A percentile compares a stretch with the other conserved stretches of the same genome.
phyloP scores from a whole-genome alignment of 1,284 basidiomycete species.

The Entoloma clypeatum region DNA sequence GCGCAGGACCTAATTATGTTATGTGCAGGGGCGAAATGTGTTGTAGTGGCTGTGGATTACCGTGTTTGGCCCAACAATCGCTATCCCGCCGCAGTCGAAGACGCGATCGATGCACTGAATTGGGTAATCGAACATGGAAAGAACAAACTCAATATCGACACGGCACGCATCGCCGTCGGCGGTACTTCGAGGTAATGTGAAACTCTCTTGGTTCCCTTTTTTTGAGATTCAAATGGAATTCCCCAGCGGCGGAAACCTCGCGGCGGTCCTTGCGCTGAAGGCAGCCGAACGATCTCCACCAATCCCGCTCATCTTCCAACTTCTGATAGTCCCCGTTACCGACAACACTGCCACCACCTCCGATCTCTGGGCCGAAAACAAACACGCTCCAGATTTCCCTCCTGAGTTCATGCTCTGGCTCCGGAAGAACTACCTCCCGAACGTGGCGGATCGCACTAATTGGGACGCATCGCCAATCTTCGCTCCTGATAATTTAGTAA shows the following conservation, averaged over 20 bases:
- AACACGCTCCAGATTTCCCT: conserved; percentile 54
- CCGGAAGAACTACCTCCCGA: conserved; percentile 62
- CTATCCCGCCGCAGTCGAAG: conserved; percentile 73
- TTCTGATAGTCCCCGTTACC: conserved; percentile 67
- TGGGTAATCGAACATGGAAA: conserved; percentile 52
- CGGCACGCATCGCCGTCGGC: conserved; percentile 42
- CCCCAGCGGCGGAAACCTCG: conserved; percentile 66
- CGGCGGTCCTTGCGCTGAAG: conserved; percentile 63
- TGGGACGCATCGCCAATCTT: conserved; percentile 71
- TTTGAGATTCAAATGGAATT: background rate
- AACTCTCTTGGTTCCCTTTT: background rate
- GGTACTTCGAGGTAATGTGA: conserved; percentile 61
- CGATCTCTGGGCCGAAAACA: conserved; percentile 56
- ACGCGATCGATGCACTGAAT: conserved; percentile 61
- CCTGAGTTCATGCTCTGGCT: conserved; percentile 73
- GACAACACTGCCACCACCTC: conserved; percentile 60
- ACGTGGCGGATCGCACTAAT: conserved; percentile 51
- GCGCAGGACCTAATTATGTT: background rate
- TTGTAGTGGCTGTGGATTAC: conserved; percentile 67
- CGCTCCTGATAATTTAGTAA: conserved; percentile 53
- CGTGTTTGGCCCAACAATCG: conserved; percentile 71
- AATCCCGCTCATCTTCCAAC: conserved; percentile 58
- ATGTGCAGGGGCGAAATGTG: conserved; percentile 44
- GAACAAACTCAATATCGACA: conserved; percentile 29
- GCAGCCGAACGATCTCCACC: conserved; percentile 47